Base-by-base conservation (phyloP, 345 rosid genomes). In the Eutrema heterophyllum region DNA sequence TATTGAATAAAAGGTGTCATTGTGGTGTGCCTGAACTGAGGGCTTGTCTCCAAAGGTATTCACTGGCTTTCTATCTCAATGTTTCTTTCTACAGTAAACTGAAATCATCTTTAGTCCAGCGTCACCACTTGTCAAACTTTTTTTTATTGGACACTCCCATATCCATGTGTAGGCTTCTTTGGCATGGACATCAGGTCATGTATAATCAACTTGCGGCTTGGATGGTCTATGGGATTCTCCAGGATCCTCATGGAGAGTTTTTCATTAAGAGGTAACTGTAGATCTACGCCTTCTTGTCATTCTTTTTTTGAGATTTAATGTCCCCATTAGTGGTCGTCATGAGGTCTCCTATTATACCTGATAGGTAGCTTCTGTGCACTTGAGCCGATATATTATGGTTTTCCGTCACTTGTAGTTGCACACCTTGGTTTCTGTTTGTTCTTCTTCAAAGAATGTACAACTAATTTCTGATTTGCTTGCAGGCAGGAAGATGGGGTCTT, bases 131-230 rank as follows among this genome's bases (percentile, higher is more conserved):
- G 50, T 64, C 30, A 6, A 61, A 32, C 6, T 26, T 5, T 41
- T 24, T 70, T 24, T 24, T 15, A 55, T 8, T 54, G 26, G 18
- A 40, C n/a, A 43, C 49, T 64, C 8, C n/a, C 70, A 21, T 66
- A 27, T 73, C 43, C 41, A 46, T 68, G 58, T 61, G 66, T 71
- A 94, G 97, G 88, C 97, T 94, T 81, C 93, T 89, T 81, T 94
- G 98, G 98, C 97, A 94, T 57, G 97, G 97, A 63, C 97, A 92
- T 80, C 98, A 92, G 74, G 96, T 94, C 70, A 79, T 94, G 89
- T 91, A 89, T 78, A 89, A 86, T 81, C 98, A 92, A 71, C 97
- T 94, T 66, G 96, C 97, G 0, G 85, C 97, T 65, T 91, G 97
- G 98, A 86, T 89, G 93, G 88, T 94, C 60, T 92, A 91, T 81